Evolutionary conservation across 805 yeast genomes (phyloP).

Genomic region (Kurtzmaniella cleridarum): DNA sequence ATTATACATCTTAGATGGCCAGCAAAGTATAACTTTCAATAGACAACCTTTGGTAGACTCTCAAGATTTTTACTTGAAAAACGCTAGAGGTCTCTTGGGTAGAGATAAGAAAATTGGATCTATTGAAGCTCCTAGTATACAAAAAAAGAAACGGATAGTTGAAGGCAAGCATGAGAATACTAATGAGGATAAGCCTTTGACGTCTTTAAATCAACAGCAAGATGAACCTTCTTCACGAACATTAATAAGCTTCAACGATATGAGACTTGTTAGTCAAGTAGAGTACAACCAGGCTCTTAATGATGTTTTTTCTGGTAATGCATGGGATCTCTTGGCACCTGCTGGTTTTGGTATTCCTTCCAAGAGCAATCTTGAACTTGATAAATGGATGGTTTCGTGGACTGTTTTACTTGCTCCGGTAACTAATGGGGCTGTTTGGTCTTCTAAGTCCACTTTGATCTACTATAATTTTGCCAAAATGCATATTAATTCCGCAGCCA

Average conservation of each 20-base stretch:
- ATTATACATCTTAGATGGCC: slow-evolving; percentile 61
- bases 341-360: slow-evolving; percentile 64
- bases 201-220: too few species aligned
- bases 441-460: slow-evolving; percentile 61
- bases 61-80: slow-evolving; percentile 38
- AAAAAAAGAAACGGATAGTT: slow-evolving; percentile 1
- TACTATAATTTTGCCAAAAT: slow-evolving; percentile 72
- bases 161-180: not conserved
- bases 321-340: slow-evolving; percentile 59
- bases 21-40: slow-evolving; percentile 57
- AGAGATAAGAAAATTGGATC: slow-evolving; percentile 5
- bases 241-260: slow-evolving; percentile 33
- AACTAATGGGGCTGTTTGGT: slow-evolving; percentile 54
- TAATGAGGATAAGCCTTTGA: too few species aligned
- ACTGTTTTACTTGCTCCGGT: slow-evolving; percentile 62
- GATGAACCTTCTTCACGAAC: slow-evolving; percentile 1
- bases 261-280: slow-evolving; percentile 61
- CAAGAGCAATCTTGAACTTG: slow-evolving; percentile 59
- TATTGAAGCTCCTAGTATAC: not conserved
- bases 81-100: slow-evolving; percentile 36
- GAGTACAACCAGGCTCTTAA: slow-evolving; percentile 61
- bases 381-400: slow-evolving; percentile 80
- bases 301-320: slow-evolving; percentile 51
- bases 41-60: slow-evolving; percentile 52
- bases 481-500: slow-evolving; percentile 57